phyloP scores from a whole-genome alignment of 495 filamentous ascomycete genomes.

The Neurospora discreta region DNA sequence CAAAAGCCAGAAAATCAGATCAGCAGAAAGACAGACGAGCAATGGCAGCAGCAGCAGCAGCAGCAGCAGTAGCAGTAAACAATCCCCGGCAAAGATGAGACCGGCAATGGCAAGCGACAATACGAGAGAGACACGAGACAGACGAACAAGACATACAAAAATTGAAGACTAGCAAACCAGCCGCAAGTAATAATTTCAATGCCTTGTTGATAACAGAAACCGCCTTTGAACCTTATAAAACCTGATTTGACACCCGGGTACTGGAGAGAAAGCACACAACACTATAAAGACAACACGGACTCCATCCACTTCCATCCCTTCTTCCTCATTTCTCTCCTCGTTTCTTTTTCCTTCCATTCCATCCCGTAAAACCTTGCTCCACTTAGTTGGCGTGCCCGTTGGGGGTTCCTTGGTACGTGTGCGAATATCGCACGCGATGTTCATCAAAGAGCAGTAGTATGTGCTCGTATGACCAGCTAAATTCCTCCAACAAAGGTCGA shows the following conservation, averaged over 20 bases:
- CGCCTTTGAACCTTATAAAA: not conserved
- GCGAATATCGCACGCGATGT: not conserved
- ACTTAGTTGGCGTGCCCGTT: not conserved
- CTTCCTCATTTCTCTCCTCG: not conserved
- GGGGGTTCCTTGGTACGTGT: not conserved
- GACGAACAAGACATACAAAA: not conserved
- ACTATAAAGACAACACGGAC: not conserved
- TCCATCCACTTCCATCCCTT: not conserved
- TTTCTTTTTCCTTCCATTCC: not conserved
- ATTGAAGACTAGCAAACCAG: slow-evolving; percentile 1
- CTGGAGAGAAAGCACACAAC: not conserved
- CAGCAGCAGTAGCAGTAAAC: not conserved
- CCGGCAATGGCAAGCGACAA: not conserved
- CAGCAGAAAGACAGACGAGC: not conserved
- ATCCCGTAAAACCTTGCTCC: not conserved
- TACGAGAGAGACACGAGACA: slow-evolving; percentile 1
- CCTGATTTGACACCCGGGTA: not conserved
- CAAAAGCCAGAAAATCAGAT: not conserved
- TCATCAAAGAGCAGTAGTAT: not conserved
- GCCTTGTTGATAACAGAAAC: not conserved
- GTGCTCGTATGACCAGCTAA: slow-evolving; percentile 27
- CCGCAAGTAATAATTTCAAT: not conserved
- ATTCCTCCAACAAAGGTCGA: slow-evolving; percentile 32
- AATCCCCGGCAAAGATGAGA: not conserved
- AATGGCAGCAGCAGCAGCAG: not conserved